Conservation (phyloP, 768 basidiomycete species). For the Rickenella mellea region DNA sequence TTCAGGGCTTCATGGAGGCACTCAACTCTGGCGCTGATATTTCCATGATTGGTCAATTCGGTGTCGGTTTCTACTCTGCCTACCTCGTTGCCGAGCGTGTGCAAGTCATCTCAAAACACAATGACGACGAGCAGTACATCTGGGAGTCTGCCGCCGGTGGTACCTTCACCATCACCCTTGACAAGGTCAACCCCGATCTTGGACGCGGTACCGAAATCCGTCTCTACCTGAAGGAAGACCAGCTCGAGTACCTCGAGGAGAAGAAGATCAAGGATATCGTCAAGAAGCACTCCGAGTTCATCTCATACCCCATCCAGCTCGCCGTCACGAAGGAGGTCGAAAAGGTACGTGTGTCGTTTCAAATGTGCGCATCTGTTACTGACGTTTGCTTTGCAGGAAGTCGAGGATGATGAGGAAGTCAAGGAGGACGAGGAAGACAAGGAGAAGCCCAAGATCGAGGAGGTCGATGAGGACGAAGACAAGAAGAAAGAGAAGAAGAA, state of each 20-base stretch:
- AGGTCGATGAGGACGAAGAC: conserved; percentile 69
- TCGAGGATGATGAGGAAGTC: conserved; percentile 62
- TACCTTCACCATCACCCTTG: conserved; percentile 96
- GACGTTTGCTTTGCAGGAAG: conserved; percentile 47
- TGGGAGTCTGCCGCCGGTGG: conserved; percentile 99
- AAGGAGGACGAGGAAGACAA: conserved; percentile 62
- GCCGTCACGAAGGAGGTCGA: conserved; percentile 99
- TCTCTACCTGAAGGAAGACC: conserved; percentile 95
- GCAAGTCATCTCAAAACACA: conserved; percentile 98
- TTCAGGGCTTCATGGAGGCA: conserved; percentile 98
- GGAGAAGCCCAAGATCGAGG: conserved; percentile 71
- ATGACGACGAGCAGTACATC: conserved; percentile 99
- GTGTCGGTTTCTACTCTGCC: conserved; percentile 99
- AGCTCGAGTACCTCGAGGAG: conserved; percentile 98
- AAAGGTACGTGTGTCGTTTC: conserved; percentile 54
- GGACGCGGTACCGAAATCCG: conserved; percentile 91
- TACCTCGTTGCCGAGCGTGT: conserved; percentile 99
- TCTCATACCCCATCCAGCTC: conserved; percentile 98
- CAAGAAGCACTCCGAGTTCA: conserved; percentile 99
- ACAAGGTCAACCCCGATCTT: conserved; percentile 81
- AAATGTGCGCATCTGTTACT: conserved; percentile 2
- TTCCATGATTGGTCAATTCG: conserved; percentile 97
- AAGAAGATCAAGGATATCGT: conserved; percentile 99
- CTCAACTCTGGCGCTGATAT: conserved; percentile 83
- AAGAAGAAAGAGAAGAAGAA: conserved; percentile 91